These are phyloP conservation scores for Globisporangium megalacanthum DNA, from an alignment of 352 stramenopile genomes.

Conservation along the genomic window DNA sequence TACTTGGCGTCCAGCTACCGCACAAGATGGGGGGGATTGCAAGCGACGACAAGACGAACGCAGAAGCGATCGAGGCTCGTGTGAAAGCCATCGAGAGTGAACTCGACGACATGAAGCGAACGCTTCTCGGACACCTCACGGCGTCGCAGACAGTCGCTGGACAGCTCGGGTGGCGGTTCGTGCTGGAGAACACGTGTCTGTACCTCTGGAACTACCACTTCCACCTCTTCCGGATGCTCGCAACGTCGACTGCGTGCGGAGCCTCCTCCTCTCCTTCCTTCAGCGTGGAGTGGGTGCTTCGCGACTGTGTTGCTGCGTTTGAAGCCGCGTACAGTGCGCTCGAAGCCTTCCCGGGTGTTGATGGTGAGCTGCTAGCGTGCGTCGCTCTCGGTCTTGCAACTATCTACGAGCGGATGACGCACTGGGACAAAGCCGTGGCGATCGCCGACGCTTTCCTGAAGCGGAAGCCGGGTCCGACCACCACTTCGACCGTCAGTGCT, in stretches of 20 bases:
- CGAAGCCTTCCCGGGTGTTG: slow-evolving; percentile 21
- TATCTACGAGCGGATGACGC: slow-evolving; percentile 39
- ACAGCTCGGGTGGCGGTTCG: slow-evolving; percentile 46
- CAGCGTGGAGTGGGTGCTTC: slow-evolving; percentile 39
- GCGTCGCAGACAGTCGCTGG: slow-evolving; percentile 26
- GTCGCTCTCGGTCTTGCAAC: slow-evolving; percentile 44
- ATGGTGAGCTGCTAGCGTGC: slow-evolving; percentile 45
- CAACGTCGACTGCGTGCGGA: not conserved
- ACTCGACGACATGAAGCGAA: slow-evolving; percentile 32
- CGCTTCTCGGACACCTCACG: slow-evolving; percentile 36
- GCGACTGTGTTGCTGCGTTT: slow-evolving; percentile 58
- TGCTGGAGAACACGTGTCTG: slow-evolving; percentile 79
- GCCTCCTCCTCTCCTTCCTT: slow-evolving; percentile 7
- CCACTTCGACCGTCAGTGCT: not conserved
- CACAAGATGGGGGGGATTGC: not conserved
- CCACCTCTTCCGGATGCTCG: slow-evolving; percentile 62
- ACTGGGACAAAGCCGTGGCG: slow-evolving; percentile 40
- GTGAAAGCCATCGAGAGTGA: slow-evolving; percentile 13
- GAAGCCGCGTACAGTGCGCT: slow-evolving; percentile 46
- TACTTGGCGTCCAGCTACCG: slow-evolving; percentile 30
- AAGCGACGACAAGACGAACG: not conserved
- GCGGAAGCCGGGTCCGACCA: slow-evolving; percentile 18
- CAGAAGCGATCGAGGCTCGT: slow-evolving; percentile 4
- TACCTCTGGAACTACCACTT: slow-evolving; percentile 93
- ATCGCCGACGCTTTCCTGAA: slow-evolving; percentile 60